Percentiles rank a stretch among this genome's conserved stretches.
Evolutionary conservation across 163 green algal species (phyloP).

Genomic region (Trebouxia gelatinosa): DNA sequence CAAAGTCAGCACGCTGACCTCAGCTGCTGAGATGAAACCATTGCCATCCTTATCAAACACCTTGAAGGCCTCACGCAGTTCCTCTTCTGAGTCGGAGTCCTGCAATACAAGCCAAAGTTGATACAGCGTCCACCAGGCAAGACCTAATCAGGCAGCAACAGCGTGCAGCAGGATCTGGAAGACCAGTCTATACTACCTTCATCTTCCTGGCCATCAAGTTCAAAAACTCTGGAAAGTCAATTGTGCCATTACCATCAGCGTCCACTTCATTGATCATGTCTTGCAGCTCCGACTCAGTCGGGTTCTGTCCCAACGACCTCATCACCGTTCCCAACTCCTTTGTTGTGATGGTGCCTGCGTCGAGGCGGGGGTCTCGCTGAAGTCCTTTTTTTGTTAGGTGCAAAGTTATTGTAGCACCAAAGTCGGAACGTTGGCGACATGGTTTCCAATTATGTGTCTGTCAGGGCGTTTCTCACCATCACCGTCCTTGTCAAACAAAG

Average conservation of each 20-base stretch:
- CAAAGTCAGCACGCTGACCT: conserved; percentile 63
- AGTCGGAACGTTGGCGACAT: too few species aligned
- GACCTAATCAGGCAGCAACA: too few species aligned
- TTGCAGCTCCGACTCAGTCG: conserved; percentile 96
- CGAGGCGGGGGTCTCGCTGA: too few species aligned
- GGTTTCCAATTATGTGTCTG: too few species aligned
- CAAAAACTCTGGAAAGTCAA: conserved; percentile 99
- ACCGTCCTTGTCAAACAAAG: conserved; percentile 95
- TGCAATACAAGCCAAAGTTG: conserved; percentile 43
- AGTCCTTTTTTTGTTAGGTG: too few species aligned
- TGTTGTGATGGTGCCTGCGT: conserved; percentile 93
- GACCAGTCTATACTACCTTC: too few species aligned
- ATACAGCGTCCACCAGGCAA: too few species aligned
- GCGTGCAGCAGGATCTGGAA: too few species aligned
- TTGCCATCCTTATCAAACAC: conserved; percentile 99
- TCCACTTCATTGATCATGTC: conserved; percentile 87
- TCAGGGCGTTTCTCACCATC: too few species aligned
- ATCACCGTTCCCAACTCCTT: conserved; percentile 99
- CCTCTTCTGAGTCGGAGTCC: conserved; percentile 97
- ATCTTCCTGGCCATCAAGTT: conserved; percentile 96
- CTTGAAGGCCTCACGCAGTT: conserved; percentile 99
- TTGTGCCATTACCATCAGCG: conserved; percentile 97
- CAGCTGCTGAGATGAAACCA: conserved; percentile 96
- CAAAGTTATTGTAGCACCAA: too few species aligned
- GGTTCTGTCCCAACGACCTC: conserved; percentile 98